Percentiles rank a stretch among this genome's conserved stretches.
Evolutionary conservation across 768 basidiomycete genomes (phyloP).

Genomic region (Suillus variegatus): DNA sequence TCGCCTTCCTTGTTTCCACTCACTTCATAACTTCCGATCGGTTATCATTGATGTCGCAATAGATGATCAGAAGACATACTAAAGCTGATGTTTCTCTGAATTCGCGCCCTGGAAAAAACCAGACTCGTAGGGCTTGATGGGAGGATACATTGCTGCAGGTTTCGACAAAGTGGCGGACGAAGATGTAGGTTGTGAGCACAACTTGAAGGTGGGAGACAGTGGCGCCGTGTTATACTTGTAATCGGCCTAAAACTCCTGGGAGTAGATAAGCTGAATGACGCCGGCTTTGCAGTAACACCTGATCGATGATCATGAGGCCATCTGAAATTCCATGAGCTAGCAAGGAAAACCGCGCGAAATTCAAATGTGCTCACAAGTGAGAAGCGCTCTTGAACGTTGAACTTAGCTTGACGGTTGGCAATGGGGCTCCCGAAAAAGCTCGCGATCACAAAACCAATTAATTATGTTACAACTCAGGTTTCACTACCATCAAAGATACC

Average conservation of each 20-base stretch:
- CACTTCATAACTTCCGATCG: constrained; percentile 66
- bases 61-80: constrained; percentile 47
- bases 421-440: constrained; percentile 8
- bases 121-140: constrained; percentile 62
- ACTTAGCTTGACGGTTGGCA: neutral
- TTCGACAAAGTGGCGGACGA: neutral
- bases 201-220: neutral
- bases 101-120: constrained; percentile 65
- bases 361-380: too few relatives aligned
- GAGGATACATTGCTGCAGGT: constrained; percentile 58
- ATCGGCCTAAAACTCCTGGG: too few relatives aligned
- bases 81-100: constrained; percentile 61
- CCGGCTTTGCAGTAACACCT: too few relatives aligned
- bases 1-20: constrained; percentile 75
- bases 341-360: too few relatives aligned
- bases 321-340: too few relatives aligned
- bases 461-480: neutral
- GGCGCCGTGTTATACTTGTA: too few relatives aligned
- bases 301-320: too few relatives aligned
- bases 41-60: constrained; percentile 5
- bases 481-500: neutral
- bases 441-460: neutral
- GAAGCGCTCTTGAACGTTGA: too few relatives aligned
- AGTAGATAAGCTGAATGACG: too few relatives aligned
- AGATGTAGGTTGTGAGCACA: neutral